Evolutionary conservation across 495 filamentous ascomycete genomes (phyloP).

Genomic region (Xylaria intraflava): DNA sequence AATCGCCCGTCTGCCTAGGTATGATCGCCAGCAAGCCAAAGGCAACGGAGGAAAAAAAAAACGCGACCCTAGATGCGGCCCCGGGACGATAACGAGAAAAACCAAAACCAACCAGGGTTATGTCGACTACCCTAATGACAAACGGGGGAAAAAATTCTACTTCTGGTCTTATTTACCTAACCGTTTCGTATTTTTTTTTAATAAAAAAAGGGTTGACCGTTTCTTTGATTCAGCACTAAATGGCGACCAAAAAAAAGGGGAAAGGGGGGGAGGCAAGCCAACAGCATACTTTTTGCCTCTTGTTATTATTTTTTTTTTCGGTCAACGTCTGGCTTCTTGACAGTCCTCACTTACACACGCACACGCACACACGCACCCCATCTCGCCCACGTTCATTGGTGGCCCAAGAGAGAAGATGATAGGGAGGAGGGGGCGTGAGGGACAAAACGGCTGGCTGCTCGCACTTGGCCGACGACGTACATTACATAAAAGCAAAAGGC

Average conservation of each 20-base stretch:
- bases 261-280: too few species aligned
- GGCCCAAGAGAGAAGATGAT: background rate
- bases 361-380: too few species aligned
- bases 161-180: too few species aligned
- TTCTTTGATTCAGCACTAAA: too few species aligned
- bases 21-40: slow-evolving; percentile 1
- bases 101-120: too few species aligned
- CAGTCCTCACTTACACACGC: too few species aligned
- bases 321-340: slow-evolving; percentile 9
- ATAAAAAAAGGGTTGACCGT: too few species aligned
- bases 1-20: too few species aligned
- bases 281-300: background rate
- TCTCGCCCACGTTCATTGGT: background rate
- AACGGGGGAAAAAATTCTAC: too few species aligned
- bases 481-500: background rate
- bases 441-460: background rate
- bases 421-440: background rate
- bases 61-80: slow-evolving; percentile 13
- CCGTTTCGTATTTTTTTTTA: slow-evolving; percentile 1
- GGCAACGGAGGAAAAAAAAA: background rate
- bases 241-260: background rate
- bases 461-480: slow-evolving; percentile 3
- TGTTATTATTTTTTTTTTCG: slow-evolving; percentile 1
- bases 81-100: background rate
- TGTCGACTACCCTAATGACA: too few species aligned